Evolutionary conservation across 441 rosid species (phyloP).

Genomic region (Metrosideros polymorpha): DNA sequence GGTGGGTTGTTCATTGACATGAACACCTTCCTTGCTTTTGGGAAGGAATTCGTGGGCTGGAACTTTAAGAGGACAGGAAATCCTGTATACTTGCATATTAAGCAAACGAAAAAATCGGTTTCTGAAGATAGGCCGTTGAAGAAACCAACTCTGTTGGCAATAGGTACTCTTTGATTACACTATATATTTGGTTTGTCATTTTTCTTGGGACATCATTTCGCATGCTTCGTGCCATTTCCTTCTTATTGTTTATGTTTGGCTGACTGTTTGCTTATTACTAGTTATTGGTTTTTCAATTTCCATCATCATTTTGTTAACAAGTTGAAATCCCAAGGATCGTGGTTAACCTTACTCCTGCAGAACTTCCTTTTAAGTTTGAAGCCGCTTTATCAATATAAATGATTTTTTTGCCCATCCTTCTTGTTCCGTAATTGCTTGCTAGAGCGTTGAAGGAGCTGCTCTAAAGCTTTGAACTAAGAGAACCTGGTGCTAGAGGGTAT

Average conservation of each 20-base stretch:
- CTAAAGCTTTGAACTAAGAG: neutral
- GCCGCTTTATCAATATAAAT: neutral
- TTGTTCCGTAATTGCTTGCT: neutral
- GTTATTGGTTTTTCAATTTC: neutral
- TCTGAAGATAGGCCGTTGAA: slow-evolving; percentile 85
- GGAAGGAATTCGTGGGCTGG: slow-evolving; percentile 77
- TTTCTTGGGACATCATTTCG: neutral
- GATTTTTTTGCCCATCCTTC: neutral
- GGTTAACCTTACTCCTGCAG: neutral
- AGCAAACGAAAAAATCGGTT: slow-evolving; percentile 54
- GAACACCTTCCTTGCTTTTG: slow-evolving; percentile 90
- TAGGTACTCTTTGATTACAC: slow-evolving; percentile 36
- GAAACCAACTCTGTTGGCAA: slow-evolving; percentile 85
- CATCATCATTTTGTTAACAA: neutral
- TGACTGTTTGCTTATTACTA: neutral
- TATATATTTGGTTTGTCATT: neutral
- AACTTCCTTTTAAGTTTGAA: neutral
- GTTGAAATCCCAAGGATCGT: neutral
- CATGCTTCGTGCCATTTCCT: neutral
- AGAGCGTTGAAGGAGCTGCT: neutral
- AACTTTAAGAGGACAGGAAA: slow-evolving; percentile 85
- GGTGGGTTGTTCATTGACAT: slow-evolving; percentile 87
- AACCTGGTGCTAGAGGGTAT: neutral
- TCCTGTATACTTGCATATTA: slow-evolving; percentile 76
- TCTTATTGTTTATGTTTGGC: neutral